Percentiles rank a stretch among this genome's conserved stretches.
These are phyloP conservation scores for Rhizophagus clarus DNA, from an alignment of 192 early-diverging fungal species.

Conservation along the genomic window DNA sequence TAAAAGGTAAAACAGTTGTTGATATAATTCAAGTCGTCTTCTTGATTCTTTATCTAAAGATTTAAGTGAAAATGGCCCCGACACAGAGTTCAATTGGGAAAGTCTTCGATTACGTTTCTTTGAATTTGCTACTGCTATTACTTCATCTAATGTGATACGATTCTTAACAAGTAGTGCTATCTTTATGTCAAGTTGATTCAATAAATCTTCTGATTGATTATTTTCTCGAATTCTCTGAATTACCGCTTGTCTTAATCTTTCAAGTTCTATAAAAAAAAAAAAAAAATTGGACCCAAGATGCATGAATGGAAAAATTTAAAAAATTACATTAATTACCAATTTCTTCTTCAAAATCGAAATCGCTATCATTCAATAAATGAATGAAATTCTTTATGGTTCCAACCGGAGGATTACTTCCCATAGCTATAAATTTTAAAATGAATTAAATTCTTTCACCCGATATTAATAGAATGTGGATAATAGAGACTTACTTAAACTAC, in stretches of 20 bases:
- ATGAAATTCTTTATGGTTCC: conserved; percentile 83
- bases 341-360: conserved; percentile 94
- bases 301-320: neutral
- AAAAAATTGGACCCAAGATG: neutral
- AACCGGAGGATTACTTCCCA: conserved; percentile 78
- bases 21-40: conserved; percentile 78
- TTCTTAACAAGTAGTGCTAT: conserved; percentile 96
- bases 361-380: conserved; percentile 86
- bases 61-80: conserved; percentile 67
- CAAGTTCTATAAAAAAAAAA: conserved; percentile 44
- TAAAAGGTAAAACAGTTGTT: conserved; percentile 93
- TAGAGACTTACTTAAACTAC: conserved; percentile 57
- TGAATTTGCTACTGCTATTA: conserved; percentile 57
- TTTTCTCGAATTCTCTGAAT: conserved; percentile 91
- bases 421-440: conserved; percentile 36
- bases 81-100: conserved; percentile 45
- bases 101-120: conserved; percentile 49
- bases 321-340: conserved; percentile 50
- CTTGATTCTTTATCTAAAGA: conserved; percentile 86
- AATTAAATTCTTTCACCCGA: neutral
- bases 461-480: neutral
- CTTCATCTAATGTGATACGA: conserved; percentile 93
- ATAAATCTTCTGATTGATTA: conserved; percentile 69
- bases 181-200: conserved; percentile 93
- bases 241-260: conserved; percentile 83